phyloP scores from a whole-genome alignment of 2,329 filamentous ascomycete genomes.

The Paradendryphiella salina region DNA sequence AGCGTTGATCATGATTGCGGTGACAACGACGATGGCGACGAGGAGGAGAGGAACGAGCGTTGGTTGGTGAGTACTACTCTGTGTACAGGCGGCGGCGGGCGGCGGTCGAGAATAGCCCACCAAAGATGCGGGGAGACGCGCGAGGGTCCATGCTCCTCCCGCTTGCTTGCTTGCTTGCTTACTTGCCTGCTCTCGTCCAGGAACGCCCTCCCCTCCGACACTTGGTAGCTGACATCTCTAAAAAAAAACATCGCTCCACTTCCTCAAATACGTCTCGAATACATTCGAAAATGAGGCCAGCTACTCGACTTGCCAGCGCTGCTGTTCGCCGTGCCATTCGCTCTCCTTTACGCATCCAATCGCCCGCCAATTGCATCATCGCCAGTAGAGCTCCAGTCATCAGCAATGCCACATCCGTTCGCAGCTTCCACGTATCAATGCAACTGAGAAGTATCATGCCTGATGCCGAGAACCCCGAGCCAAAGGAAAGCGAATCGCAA shows the following conservation, averaged over 20 bases:
- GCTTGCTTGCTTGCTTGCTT: not conserved
- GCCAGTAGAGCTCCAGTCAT: constrained; percentile 20
- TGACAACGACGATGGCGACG: not conserved
- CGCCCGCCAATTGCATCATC: constrained; percentile 34
- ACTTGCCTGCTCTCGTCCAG: constrained; percentile 2
- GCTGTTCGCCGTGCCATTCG: constrained; percentile 31
- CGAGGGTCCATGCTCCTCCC: constrained; percentile 11
- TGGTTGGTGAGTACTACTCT: not conserved
- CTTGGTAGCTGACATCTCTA: not conserved
- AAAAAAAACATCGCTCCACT: not conserved
- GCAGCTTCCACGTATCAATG: constrained; percentile 35
- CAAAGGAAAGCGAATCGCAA: constrained; percentile 41
- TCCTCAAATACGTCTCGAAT: not conserved
- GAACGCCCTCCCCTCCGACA: constrained; percentile 10
- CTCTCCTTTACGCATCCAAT: constrained; percentile 25
- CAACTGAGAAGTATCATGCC: constrained; percentile 49
- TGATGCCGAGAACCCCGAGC: constrained; percentile 48
- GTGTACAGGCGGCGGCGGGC: too few species aligned
- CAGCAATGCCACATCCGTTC: constrained; percentile 14
- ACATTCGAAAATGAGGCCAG: constrained; percentile 27
- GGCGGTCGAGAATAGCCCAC: not conserved
- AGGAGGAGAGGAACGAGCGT: not conserved
- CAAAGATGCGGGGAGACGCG: constrained; percentile 11
- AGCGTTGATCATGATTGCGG: constrained; percentile 83
- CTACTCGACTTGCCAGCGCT: constrained; percentile 25